phyloP scores from a whole-genome alignment of 2,329 filamentous ascomycete species.

The Aspergillus brasiliensis region DNA sequence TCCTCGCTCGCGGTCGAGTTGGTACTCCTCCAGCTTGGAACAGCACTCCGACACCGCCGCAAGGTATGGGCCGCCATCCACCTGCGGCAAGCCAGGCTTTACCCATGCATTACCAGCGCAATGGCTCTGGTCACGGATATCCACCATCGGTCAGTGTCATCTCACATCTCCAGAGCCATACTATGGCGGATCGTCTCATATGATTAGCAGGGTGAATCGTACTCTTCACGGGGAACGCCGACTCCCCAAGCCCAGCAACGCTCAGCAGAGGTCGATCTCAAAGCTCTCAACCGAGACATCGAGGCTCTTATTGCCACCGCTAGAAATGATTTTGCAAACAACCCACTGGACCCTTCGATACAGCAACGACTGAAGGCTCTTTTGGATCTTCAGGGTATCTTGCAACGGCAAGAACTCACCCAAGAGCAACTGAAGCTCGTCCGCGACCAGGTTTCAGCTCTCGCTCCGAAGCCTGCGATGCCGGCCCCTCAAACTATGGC shows the following conservation, averaged over 20 bases:
- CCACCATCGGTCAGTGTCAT: slow-evolving; percentile 22
- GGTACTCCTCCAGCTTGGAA: slow-evolving; percentile 64
- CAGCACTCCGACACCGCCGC: slow-evolving; percentile 74
- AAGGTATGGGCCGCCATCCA: slow-evolving; percentile 46
- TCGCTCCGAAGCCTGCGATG: slow-evolving; percentile 53
- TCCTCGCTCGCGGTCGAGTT: slow-evolving; percentile 55
- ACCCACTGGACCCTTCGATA: slow-evolving; percentile 73
- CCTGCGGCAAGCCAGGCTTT: slow-evolving; percentile 27
- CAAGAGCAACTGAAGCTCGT: slow-evolving; percentile 81
- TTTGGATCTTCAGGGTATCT: slow-evolving; percentile 77
- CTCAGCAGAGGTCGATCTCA: slow-evolving; percentile 55
- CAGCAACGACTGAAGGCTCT: slow-evolving; percentile 82
- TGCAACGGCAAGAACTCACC: slow-evolving; percentile 76
- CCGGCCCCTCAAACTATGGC: slow-evolving; percentile 20
- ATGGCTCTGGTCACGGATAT: slow-evolving; percentile 32
- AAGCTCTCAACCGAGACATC: slow-evolving; percentile 80
- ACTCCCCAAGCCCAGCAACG: slow-evolving; percentile 38
- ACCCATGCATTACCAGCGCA: slow-evolving; percentile 32
- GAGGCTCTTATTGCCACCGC: slow-evolving; percentile 73
- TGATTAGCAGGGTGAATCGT: slow-evolving; percentile 19
- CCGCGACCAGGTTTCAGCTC: slow-evolving; percentile 78
- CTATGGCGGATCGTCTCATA: slow-evolving; percentile 9
- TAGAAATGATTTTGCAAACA: slow-evolving; percentile 72
- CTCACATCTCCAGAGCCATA: neutral
- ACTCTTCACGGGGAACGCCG: slow-evolving; percentile 21